Evolutionary conservation across 805 yeast species (phyloP).

Genomic region (Candida lessepsii): DNA sequence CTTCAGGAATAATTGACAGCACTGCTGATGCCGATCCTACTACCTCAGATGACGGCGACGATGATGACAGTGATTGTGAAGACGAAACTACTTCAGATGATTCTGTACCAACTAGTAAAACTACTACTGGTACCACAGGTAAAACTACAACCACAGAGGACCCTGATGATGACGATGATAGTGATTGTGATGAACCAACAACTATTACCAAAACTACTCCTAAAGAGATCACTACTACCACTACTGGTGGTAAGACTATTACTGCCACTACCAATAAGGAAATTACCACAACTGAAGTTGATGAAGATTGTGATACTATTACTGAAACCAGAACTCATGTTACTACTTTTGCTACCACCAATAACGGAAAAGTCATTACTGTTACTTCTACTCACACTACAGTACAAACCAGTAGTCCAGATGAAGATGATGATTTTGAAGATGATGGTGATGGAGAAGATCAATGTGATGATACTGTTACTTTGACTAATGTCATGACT

Average conservation of each 20-base stretch:
- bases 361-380: conserved; percentile 8
- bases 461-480: conserved; percentile 16
- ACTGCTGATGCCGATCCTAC: conserved; percentile 2
- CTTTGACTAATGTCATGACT: conserved; percentile 14
- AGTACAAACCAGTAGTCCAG: no score
- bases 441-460: conserved; percentile 11
- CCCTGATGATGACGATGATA: conserved; percentile 11
- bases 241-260: conserved; percentile 3
- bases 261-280: neutral
- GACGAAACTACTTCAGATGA: no score
- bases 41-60: conserved; percentile 14
- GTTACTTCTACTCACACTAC: conserved; percentile 4
- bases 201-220: conserved; percentile 4
- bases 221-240: conserved; percentile 6
- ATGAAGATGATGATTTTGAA: no score
- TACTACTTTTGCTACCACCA: conserved; percentile 4
- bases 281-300: conserved; percentile 12
- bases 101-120: neutral
- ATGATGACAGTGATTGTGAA: conserved; percentile 15
- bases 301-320: conserved; percentile 7
- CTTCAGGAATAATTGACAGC: conserved; percentile 1
- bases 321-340: neutral
- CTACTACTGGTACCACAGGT: neutral
- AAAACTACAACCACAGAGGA: neutral
- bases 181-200: conserved; percentile 9